Conservation (phyloP, 345 rosid genomes). For the Aquilaria malaccensis region DNA sequence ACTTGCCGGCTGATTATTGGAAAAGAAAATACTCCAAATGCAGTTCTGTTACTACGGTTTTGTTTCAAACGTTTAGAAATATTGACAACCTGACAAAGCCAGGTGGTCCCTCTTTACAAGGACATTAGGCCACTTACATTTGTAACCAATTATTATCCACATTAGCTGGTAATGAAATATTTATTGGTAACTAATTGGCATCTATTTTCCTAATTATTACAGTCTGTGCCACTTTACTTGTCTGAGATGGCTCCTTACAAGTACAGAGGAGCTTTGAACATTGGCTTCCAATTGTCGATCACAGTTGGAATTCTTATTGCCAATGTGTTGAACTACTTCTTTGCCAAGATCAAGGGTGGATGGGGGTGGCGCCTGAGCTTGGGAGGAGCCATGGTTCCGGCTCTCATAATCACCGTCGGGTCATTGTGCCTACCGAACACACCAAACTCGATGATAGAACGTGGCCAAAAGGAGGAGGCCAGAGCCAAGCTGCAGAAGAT, state of each 20-base stretch:
- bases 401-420: conserved; percentile 65
- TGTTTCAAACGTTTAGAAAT: conserved; percentile 1
- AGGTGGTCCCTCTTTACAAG: conserved; percentile 11
- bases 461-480: conserved; percentile 59
- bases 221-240: conserved; percentile 89
- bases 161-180: neutral
- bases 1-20: neutral
- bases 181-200: too few relatives aligned
- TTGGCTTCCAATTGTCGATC: conserved; percentile 80
- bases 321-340: conserved; percentile 67
- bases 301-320: conserved; percentile 81
- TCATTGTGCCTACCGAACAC: conserved; percentile 78
- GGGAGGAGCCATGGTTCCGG: conserved; percentile 90
- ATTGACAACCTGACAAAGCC: conserved; percentile 16
- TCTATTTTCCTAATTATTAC: conserved; percentile 13
- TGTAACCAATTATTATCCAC: neutral
- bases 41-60: neutral
- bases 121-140: neutral
- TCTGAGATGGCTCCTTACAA: conserved; percentile 95
- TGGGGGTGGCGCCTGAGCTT: conserved; percentile 91
- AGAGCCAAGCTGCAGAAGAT: conserved; percentile 37
- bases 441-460: conserved; percentile 85
- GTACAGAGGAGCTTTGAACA: conserved; percentile 80
- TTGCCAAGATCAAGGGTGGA: conserved; percentile 58
- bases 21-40: conserved; percentile 7